Evolutionary conservation across 2,329 filamentous ascomycete genomes (phyloP).

Genomic region (Alternaria rosae): DNA sequence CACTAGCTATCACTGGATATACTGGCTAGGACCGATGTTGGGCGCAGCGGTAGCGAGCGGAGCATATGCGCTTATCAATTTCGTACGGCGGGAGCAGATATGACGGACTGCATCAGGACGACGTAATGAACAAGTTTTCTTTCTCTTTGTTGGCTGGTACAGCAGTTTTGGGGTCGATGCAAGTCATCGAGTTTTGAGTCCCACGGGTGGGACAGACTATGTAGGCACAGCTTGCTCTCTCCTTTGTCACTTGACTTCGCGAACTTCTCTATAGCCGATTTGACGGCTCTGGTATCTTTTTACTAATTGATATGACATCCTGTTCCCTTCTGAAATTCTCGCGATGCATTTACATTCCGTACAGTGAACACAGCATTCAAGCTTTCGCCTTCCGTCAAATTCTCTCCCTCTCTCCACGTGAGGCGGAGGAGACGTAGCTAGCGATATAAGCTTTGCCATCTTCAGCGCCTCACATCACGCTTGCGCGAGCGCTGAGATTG

Average conservation of each 20-base stretch:
- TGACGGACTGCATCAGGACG: constrained; percentile 7
- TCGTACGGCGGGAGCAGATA: constrained; percentile 10
- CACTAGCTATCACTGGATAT: constrained; percentile 46
- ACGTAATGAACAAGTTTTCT: background rate
- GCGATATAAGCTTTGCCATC: no score
- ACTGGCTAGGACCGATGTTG: constrained; percentile 54
- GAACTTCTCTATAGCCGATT: background rate
- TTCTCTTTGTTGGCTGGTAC: background rate
- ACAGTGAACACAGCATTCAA: no score
- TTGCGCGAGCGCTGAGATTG: no score
- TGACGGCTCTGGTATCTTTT: background rate
- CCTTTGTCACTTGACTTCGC: background rate
- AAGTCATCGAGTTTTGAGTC: background rate
- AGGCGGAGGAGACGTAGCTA: no score
- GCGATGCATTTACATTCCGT: background rate
- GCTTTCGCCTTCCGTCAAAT: no score
- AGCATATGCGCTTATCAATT: constrained; percentile 56
- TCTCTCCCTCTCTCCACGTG: no score
- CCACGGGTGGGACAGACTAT: background rate
- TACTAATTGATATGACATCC: background rate
- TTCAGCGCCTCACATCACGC: no score
- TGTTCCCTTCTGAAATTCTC: background rate
- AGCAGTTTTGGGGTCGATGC: background rate
- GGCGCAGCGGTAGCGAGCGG: constrained; percentile 55
- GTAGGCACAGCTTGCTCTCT: background rate